Percentiles rank a stretch among this genome's conserved stretches.
phyloP scores from a whole-genome alignment of 305 asterid genomes.

The Ajuga reptans region DNA sequence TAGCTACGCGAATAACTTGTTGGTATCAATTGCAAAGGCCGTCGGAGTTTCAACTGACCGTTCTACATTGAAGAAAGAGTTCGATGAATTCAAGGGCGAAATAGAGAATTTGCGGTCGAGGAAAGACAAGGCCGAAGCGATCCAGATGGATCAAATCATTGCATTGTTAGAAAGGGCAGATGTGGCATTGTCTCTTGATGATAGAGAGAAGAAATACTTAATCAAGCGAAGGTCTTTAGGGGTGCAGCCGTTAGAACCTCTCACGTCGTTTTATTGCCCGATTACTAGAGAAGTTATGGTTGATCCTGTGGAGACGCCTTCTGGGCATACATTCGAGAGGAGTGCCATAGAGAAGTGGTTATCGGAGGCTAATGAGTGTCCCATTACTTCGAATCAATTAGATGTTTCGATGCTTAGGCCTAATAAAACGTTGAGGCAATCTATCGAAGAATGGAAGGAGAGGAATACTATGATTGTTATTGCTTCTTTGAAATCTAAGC shows the following conservation, averaged over 20 bases:
- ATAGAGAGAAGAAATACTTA: conserved; percentile 44
- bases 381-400: conserved; percentile 40
- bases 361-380: conserved; percentile 38
- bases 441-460: conserved; percentile 69
- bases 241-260: conserved; percentile 47
- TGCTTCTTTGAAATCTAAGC: conserved; percentile 39
- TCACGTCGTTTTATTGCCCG: conserved; percentile 50
- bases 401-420: conserved; percentile 51
- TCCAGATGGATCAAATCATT: conserved; percentile 68
- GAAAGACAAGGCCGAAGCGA: conserved; percentile 57
- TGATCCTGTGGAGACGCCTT: conserved; percentile 65
- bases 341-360: conserved; percentile 57
- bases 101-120: conserved; percentile 40
- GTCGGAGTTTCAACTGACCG: conserved; percentile 50
- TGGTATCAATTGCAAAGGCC: conserved; percentile 51
- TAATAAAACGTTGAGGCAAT: conserved; percentile 58
- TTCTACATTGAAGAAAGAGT: conserved; percentile 40
- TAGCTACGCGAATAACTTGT: conserved; percentile 44
- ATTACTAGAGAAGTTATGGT: conserved; percentile 53
- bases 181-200: conserved; percentile 42
- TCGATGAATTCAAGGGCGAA: conserved; percentile 48
- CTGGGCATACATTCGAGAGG: conserved; percentile 60
- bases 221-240: conserved; percentile 46
- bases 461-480: conserved; percentile 56
- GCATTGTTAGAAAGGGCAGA: conserved; percentile 55